A percentile compares a stretch with the other conserved stretches of the same genome.
Conservation (phyloP, 495 filamentous ascomycete species). For the Parathielavia hyrcaniae region DNA sequence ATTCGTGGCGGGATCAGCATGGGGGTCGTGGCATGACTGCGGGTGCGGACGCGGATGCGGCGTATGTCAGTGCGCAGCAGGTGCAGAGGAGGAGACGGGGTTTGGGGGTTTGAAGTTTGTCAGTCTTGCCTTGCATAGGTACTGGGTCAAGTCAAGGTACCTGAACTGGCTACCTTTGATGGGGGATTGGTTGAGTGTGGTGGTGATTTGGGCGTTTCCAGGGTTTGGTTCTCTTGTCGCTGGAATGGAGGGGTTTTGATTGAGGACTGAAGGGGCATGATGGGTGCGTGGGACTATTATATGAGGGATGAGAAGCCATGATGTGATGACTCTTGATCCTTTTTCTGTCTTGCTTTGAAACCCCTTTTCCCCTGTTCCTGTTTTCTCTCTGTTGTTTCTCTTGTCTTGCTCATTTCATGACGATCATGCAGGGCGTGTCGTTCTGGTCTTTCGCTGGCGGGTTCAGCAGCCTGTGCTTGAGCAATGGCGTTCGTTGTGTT, state of each 20-base stretch:
- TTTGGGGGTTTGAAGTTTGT: no score
- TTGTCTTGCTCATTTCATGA: no score
- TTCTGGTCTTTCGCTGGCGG: no score
- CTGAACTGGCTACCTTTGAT: no score
- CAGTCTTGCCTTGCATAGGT: not conserved
- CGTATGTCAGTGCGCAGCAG: not conserved
- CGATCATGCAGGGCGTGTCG: no score
- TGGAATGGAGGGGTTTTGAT: no score
- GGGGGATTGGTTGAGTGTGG: not conserved
- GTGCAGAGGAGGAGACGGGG: not conserved
- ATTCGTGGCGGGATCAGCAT: conserved; percentile 25
- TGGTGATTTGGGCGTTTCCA: not conserved
- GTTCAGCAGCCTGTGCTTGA: no score
- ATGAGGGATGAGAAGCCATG: not conserved
- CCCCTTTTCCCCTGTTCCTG: conserved; percentile 1
- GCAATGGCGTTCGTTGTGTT: no score
- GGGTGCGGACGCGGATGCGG: not conserved
- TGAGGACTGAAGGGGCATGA: not conserved
- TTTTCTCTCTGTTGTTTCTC: not conserved
- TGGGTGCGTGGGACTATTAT: not conserved
- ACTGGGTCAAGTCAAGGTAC: no score
- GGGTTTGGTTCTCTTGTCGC: not conserved
- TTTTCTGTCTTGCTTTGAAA: not conserved
- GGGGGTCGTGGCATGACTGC: no score
- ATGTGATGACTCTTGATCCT: no score